Percentiles rank a stretch among this genome's conserved stretches.
phyloP scores from a whole-genome alignment of 2,329 filamentous ascomycete species.

The Trichoderma sp. region DNA sequence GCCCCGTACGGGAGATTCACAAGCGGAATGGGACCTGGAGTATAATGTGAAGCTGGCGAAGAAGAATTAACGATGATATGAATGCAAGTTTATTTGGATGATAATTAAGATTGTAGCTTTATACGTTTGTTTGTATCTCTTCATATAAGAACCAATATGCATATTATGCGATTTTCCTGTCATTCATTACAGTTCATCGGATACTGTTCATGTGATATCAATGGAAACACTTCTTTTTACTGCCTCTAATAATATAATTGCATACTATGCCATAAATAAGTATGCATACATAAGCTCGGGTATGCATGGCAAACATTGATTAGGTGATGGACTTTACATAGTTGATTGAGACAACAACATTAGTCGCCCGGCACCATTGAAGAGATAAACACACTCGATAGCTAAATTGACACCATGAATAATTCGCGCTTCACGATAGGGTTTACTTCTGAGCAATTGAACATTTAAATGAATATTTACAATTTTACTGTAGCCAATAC shows the following conservation, averaged over 20 bases:
- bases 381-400: background rate
- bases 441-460: background rate
- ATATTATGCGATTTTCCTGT: background rate
- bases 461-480: background rate
- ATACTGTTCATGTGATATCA: background rate
- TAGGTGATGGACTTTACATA: accelerated
- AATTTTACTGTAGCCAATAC: background rate
- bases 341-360: background rate
- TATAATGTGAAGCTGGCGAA: conserved; percentile 56
- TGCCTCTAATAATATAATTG: no score
- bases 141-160: background rate
- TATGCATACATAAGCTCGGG: background rate
- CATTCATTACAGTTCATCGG: background rate
- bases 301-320: background rate
- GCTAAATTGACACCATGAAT: background rate
- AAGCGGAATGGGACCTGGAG: conserved; percentile 57
- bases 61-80: background rate
- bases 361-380: background rate
- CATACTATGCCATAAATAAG: background rate
- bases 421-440: background rate
- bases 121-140: background rate
- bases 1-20: conserved; percentile 36
- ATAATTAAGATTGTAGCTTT: background rate
- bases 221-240: background rate
- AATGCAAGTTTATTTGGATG: background rate